A percentile compares a stretch with the other conserved stretches of the same genome.
These are phyloP conservation scores for Aspergillus sclerotioniger DNA, from an alignment of 495 filamentous ascomycete genomes.

Conservation along the genomic window DNA sequence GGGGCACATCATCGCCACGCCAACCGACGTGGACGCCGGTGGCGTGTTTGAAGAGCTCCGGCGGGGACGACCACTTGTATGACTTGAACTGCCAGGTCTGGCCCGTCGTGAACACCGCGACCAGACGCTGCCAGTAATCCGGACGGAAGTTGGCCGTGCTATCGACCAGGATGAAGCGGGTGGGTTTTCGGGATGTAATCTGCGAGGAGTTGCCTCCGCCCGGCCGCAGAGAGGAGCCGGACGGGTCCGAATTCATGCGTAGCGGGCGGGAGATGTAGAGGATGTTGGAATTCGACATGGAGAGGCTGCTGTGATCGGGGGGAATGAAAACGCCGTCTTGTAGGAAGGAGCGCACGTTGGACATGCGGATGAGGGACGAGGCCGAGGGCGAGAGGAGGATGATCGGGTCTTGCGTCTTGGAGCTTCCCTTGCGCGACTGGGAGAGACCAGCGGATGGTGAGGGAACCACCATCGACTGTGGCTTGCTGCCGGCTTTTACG, in stretches of 20 bases:
- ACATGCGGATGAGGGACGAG: constrained; percentile 93
- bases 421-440: constrained; percentile 44
- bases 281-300: constrained; percentile 65
- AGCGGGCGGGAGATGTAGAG: constrained; percentile 78
- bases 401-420: constrained; percentile 79
- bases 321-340: constrained; percentile 79
- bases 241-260: constrained; percentile 57
- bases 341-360: constrained; percentile 95
- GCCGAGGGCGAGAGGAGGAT: constrained; percentile 98
- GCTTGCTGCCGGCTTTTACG: constrained; percentile 42
- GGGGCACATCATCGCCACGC: constrained; percentile 78
- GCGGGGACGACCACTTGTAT: constrained; percentile 91
- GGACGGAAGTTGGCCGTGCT: constrained; percentile 91
- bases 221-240: constrained; percentile 27
- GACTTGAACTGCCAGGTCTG: constrained; percentile 98
- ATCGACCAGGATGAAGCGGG: constrained; percentile 94
- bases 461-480: constrained; percentile 29
- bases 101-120: constrained; percentile 96
- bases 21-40: constrained; percentile 88
- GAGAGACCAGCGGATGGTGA: constrained; percentile 45
- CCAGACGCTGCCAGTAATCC: constrained; percentile 94
- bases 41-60: constrained; percentile 84
- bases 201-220: constrained; percentile 17
- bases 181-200: constrained; percentile 59
- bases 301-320: constrained; percentile 61